Evolutionary conservation across 352 stramenopile species (phyloP).

Genomic region (Aphanomyces euteiches): DNA sequence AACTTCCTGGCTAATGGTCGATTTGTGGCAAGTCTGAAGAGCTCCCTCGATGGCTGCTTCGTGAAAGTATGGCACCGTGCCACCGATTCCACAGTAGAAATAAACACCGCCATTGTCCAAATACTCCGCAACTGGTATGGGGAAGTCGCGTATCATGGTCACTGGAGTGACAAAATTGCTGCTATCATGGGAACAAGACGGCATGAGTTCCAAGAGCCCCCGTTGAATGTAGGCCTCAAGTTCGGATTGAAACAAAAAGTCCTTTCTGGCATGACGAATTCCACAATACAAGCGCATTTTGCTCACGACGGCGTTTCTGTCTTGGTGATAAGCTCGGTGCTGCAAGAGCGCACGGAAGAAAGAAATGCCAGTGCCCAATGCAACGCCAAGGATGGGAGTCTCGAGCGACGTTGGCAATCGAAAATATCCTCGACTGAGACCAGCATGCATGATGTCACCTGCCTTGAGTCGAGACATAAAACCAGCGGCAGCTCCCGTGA

Average conservation of each 20-base stretch:
- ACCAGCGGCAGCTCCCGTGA: slow-evolving; percentile 47
- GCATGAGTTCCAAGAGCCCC: slow-evolving; percentile 50
- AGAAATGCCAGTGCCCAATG: slow-evolving; percentile 84
- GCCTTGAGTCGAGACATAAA: slow-evolving; percentile 51
- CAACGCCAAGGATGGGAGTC: slow-evolving; percentile 82
- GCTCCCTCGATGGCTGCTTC: slow-evolving; percentile 19
- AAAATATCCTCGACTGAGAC: slow-evolving; percentile 72
- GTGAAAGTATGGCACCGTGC: slow-evolving; percentile 27
- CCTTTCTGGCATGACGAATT: slow-evolving; percentile 86
- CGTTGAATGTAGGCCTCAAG: slow-evolving; percentile 79
- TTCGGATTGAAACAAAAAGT: slow-evolving; percentile 96
- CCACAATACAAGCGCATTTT: slow-evolving; percentile 93
- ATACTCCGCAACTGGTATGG: slow-evolving; percentile 14
- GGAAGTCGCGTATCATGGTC: slow-evolving; percentile 18
- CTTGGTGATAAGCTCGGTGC: slow-evolving; percentile 70
- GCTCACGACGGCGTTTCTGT: slow-evolving; percentile 48
- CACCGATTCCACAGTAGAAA: slow-evolving; percentile 30
- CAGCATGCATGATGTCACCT: slow-evolving; percentile 59
- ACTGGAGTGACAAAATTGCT: slow-evolving; percentile 23
- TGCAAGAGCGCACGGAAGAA: slow-evolving; percentile 89
- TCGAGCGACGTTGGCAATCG: slow-evolving; percentile 62
- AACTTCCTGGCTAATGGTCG: background rate
- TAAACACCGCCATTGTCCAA: slow-evolving; percentile 28
- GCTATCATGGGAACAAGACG: slow-evolving; percentile 26
- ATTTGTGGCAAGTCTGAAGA: slow-evolving; percentile 13